Conservation (phyloP, 345 rosid species). For the Lagerstroemia speciosa region DNA sequence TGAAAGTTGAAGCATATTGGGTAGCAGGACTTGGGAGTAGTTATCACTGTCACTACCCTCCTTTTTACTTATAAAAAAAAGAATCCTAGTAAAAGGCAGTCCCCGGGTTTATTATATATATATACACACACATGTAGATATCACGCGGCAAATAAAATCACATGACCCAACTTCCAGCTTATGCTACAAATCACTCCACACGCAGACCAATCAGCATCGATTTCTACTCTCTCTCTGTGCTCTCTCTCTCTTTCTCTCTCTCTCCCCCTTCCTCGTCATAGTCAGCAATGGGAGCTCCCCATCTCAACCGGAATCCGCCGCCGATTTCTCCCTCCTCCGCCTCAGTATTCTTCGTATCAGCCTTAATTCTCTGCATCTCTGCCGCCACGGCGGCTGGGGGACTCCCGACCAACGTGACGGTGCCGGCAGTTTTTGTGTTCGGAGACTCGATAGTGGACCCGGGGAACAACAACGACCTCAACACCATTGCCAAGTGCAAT, state of each 20-base stretch:
- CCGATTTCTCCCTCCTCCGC: neutral
- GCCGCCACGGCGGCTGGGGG: neutral
- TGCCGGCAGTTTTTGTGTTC: conserved; percentile 37
- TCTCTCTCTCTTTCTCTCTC: no score
- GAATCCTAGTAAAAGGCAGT: no score
- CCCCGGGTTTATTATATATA: no score
- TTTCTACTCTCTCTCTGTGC: neutral
- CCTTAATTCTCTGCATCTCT: neutral
- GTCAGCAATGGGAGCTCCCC: neutral
- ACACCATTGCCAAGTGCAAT: conserved; percentile 24
- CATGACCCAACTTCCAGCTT: neutral
- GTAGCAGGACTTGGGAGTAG: no score
- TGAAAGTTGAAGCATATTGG: no score
- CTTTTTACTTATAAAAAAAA: no score
- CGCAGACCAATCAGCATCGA: neutral
- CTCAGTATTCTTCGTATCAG: neutral
- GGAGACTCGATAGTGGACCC: conserved; percentile 66
- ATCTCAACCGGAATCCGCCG: neutral
- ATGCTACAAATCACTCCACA: no score
- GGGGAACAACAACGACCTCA: conserved; percentile 46
- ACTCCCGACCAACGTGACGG: neutral
- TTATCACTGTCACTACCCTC: no score
- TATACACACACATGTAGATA: neutral
- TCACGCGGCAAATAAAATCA: neutral
- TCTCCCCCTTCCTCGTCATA: neutral